phyloP scores from a whole-genome alignment of 2,329 filamentous ascomycete species.

The Dothistroma septosporum region DNA sequence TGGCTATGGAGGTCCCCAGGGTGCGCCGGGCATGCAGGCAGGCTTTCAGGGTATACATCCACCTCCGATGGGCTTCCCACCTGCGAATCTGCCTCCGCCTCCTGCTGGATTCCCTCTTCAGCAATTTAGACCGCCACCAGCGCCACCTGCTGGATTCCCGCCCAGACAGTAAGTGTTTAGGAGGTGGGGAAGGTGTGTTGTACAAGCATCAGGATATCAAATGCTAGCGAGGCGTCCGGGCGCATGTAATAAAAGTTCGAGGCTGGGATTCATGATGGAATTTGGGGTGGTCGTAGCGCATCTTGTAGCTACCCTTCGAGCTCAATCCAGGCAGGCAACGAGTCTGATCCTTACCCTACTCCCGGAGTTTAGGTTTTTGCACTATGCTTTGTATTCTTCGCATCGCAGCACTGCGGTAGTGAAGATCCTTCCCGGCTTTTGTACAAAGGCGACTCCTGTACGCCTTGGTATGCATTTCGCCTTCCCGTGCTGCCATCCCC shows the following conservation, averaged over 20 bases:
- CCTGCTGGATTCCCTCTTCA: slow-evolving; percentile 12
- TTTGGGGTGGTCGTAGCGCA: background rate
- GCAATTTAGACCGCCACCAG: slow-evolving; percentile 40
- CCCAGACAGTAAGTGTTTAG: slow-evolving; percentile 11
- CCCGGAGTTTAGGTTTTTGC: too few species aligned
- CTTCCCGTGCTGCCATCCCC: background rate
- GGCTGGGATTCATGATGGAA: background rate
- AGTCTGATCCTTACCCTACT: too few species aligned
- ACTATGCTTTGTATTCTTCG: too few species aligned
- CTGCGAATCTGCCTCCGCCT: slow-evolving; percentile 43
- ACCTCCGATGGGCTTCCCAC: slow-evolving; percentile 31
- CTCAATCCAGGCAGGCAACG: too few species aligned
- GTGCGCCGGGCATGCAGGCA: slow-evolving; percentile 39
- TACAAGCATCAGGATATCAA: background rate
- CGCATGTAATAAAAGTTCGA: background rate
- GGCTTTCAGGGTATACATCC: slow-evolving; percentile 34
- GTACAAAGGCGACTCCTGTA: slow-evolving; percentile 5
- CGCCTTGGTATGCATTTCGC: slow-evolving; percentile 18
- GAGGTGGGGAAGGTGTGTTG: background rate
- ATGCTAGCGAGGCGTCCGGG: slow-evolving; percentile 11
- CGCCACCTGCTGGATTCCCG: slow-evolving; percentile 47
- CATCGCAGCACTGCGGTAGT: background rate
- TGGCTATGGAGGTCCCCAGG: slow-evolving; percentile 63
- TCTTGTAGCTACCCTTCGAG: background rate
- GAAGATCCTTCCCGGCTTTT: background rate